Evolutionary conservation across 768 basidiomycete genomes (phyloP), one percentile per base, ranked within the genome.

Genomic region (Russula sp.): DNA sequence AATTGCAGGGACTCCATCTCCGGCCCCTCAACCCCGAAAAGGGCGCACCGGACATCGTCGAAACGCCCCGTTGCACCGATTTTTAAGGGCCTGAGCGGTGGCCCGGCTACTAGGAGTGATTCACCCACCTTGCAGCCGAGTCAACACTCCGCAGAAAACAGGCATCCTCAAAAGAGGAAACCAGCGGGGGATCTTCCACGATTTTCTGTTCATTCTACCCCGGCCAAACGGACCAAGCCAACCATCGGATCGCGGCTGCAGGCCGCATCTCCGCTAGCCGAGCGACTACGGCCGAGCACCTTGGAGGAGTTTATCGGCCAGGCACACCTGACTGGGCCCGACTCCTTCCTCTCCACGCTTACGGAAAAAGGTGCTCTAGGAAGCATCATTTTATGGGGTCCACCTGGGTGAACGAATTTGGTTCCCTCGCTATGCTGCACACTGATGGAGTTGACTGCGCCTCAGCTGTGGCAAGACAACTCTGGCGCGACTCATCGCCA

Each of bases 281-380:
- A 93, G 71, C 80, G 82, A 32, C 78, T 92, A 45, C 79, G 91
- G 4, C 91, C 91, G 2, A 78, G 75, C 18, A 72, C 72, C 4
- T 74, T 94, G n/a, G 79, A 80, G 1, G 84, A 89, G 2, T 90
- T 89, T 65, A 77, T 92, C 40, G 91, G 91, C 5, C 91, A 94
- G 70, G 70, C 71, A 27, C 83, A 89, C 71, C 68, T 92, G 34
- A 82, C 82, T 4, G 82, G 80, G 0, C 75, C 79, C 0, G 77
- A 81, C n/a, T 84, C 84, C 4, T 70, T 88, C 47, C 77, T 92
- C 45, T 76, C 82, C 63, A 79, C 76, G 39, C 71, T 84, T 57
- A 73, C 87, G 11, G 77, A 79, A 32, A 74, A 71, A 27, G 81
- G 83, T 20, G 76, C 74, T 20, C 71, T 78, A 57, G 86, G 87